Evolutionary conservation across 2,329 filamentous ascomycete species (phyloP).

Genomic region (Aspergillus pseudotamarii): DNA sequence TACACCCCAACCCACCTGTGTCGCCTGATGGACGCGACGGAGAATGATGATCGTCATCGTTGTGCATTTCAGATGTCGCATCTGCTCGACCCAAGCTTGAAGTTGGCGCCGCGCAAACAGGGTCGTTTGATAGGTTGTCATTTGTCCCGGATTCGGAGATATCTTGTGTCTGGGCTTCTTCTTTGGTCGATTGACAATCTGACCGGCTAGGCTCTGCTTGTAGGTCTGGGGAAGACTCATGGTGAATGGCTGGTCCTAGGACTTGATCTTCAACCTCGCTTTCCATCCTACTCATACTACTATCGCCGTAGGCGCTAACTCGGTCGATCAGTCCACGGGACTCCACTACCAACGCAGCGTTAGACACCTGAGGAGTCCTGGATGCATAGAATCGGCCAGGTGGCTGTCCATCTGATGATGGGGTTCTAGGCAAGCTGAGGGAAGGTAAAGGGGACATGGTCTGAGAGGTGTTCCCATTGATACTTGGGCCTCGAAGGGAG

Average conservation of each 20-base stretch:
- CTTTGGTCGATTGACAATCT: not conserved
- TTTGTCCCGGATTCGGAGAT: not conserved
- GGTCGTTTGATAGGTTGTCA: not conserved
- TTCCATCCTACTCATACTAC: not conserved
- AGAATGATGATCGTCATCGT: not conserved
- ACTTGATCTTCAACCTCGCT: not conserved
- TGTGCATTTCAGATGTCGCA: not conserved
- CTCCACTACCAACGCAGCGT: not conserved
- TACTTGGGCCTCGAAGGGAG: not conserved
- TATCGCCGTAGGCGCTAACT: not conserved
- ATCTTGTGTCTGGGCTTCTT: not conserved
- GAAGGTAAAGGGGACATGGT: not conserved
- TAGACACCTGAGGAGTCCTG: not conserved
- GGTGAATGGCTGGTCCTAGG: not conserved
- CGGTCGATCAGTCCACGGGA: not conserved
- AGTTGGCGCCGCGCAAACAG: not conserved
- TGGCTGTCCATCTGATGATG: too few relatives aligned
- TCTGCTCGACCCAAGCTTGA: not conserved
- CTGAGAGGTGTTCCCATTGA: not conserved
- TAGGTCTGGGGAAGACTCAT: not conserved
- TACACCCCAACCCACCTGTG: not conserved
- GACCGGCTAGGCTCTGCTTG: not conserved
- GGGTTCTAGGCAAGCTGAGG: not conserved
- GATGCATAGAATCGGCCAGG: not conserved
- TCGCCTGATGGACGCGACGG: not conserved